phyloP scores from a whole-genome alignment of 2,329 filamentous ascomycete genomes.

The Nothopassalora personata region DNA sequence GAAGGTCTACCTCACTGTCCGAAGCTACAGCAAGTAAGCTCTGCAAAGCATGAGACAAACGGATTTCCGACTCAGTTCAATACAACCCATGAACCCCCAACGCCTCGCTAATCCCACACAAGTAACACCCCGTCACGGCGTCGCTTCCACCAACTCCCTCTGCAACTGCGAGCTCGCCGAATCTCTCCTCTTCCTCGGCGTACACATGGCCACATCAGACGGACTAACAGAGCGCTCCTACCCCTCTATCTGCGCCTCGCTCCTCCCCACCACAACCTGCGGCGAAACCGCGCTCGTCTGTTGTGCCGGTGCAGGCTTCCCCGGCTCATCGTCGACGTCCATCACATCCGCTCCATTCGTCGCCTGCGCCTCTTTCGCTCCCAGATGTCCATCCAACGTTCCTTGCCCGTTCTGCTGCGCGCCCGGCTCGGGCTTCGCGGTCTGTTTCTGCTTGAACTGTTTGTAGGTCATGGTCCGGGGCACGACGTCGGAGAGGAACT shows the following conservation, averaged over 20 bases:
- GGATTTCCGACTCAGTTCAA: neutral
- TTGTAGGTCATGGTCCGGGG: conserved; percentile 80
- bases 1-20: neutral
- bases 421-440: conserved; percentile 19
- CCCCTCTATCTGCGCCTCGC: neutral
- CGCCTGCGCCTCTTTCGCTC: conserved; percentile 19
- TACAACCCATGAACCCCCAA: neutral
- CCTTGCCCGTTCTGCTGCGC: conserved; percentile 8
- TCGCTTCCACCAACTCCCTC: neutral
- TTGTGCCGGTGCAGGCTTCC: neutral
- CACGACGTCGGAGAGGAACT: conserved; percentile 88
- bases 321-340: conserved; percentile 18
- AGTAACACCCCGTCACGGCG: neutral
- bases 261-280: neutral
- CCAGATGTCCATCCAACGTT: conserved; percentile 14
- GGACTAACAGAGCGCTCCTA: neutral
- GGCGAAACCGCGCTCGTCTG: neutral
- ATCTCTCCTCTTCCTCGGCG: neutral
- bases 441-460: conserved; percentile 60
- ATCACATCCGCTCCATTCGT: conserved; percentile 24
- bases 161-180: neutral
- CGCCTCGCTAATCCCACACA: neutral
- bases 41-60: neutral
- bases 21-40: neutral
- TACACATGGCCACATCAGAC: neutral